Evolutionary conservation across 2,329 filamentous ascomycete genomes (phyloP), one percentile per base, ranked within the genome.

Genomic region (Sclerotinia sclerotiorum): DNA sequence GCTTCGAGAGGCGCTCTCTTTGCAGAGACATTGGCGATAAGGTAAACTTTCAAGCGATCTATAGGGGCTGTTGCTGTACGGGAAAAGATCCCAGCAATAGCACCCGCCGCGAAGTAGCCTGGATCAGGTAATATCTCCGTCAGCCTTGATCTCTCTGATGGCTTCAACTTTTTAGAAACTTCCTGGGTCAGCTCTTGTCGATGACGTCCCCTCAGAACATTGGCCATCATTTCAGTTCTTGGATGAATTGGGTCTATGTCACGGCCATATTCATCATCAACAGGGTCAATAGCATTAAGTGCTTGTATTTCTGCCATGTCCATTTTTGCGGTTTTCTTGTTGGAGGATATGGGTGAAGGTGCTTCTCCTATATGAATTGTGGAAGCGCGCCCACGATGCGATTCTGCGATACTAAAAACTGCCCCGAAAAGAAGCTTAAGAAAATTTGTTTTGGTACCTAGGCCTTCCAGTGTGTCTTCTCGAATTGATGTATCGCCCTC

Each of bases 91-190:
- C 95, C 95, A 79, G 94, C 93, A 78, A 97, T 84, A 80, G 93
- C 95, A 84, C 95, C 95, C 79, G 95, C 95, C 82, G 97, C 81
- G 81, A 98, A 99, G 82, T 98, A 99, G 86, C 95, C 95, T 77
- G 90, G 85, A 88, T 93, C 87, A 80, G 91, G 92, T 80, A 93
- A 84, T 70, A 77, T 72, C 56, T 74, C 73, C 65, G 72, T 76
- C 71, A 78, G 75, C 69, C 72, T 74, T 68, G 70, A 72, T 70
- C 75, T 75, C 65, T 70, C 70, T 29, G 58, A 56, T 60, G 54
- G 57, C 46, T 54, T 61, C 58, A 71, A 35, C 63, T 72, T 67
- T 69, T 71, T 66, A 42, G 67, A 69, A 70, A 70, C 51, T 44
- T 66, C 42, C 42, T 72, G 58, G 29, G 67, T 60, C 65, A 67